These are phyloP conservation scores for Begonia fuchsioides DNA, from an alignment of 306 rosid genomes.

Conservation along the genomic window DNA sequence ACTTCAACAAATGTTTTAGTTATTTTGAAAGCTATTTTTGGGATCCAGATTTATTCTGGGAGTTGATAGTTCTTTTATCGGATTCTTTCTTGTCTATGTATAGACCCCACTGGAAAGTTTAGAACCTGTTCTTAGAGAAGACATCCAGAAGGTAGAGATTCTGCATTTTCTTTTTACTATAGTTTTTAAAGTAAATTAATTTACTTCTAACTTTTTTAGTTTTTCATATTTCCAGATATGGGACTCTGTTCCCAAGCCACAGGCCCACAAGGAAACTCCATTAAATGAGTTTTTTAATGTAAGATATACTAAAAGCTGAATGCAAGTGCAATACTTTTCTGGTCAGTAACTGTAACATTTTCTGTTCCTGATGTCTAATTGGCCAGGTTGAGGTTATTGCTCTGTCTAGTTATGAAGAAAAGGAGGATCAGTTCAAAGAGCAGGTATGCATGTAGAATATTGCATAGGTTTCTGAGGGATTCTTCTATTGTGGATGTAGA, in stretches of 20 bases:
- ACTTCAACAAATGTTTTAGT: not conserved
- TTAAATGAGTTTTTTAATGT: too few species aligned
- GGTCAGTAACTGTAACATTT: not conserved
- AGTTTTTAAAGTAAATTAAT: not conserved
- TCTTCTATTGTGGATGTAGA: not conserved
- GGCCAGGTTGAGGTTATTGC: too few species aligned
- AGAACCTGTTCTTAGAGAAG: too few species aligned
- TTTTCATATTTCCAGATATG: conserved; percentile 7
- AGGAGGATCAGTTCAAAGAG: too few species aligned
- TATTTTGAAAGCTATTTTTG: not conserved
- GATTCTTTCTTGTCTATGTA: not conserved
- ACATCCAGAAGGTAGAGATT: too few species aligned
- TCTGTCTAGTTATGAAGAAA: too few species aligned
- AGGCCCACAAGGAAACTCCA: too few species aligned
- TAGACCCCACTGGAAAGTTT: too few species aligned
- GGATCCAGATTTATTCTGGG: too few species aligned
- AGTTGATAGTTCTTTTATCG: not conserved
- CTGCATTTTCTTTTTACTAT: not conserved
- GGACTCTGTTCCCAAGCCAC: too few species aligned
- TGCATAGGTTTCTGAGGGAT: not conserved
- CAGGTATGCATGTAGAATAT: conserved; percentile 1
- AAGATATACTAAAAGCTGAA: not conserved
- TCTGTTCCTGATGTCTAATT: not conserved
- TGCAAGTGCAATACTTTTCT: not conserved
- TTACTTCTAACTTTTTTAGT: conserved; percentile 7